phyloP scores from a whole-genome alignment of 345 rosid genomes.

The Eucalyptus globulus region DNA sequence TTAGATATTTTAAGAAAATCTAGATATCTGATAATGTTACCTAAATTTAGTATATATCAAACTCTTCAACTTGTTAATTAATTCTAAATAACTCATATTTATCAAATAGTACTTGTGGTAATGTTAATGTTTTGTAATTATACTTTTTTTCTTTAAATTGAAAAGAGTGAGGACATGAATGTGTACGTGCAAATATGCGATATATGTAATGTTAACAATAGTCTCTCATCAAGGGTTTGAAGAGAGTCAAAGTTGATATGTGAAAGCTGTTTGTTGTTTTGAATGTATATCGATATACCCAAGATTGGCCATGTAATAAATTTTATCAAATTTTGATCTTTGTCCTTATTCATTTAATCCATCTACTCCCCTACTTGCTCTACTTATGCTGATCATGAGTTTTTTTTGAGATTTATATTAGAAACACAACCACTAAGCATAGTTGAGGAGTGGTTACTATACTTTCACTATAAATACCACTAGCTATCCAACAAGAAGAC shows the following conservation, averaged over 20 bases:
- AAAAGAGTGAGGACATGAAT: background rate
- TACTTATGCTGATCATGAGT: too few species aligned
- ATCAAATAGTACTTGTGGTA: background rate
- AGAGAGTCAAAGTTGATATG: fast-evolving
- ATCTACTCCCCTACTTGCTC: background rate
- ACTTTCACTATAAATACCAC: too few species aligned
- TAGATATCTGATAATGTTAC: fast-evolving
- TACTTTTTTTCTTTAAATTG: too few species aligned
- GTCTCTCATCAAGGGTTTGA: too few species aligned
- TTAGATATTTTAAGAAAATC: background rate
- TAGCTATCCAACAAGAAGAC: too few species aligned
- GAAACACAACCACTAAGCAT: too few species aligned
- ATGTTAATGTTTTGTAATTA: too few species aligned
- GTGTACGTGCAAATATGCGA: fast-evolving
- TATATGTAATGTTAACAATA: too few species aligned
- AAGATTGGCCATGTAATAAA: too few species aligned
- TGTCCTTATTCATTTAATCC: background rate
- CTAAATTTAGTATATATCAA: fast-evolving
- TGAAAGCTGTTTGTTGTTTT: fast-evolving
- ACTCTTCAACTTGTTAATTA: background rate
- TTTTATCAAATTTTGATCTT: too few species aligned
- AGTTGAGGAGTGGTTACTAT: fast-evolving
- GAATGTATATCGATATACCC: too few species aligned
- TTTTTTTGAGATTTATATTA: too few species aligned
- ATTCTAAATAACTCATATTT: background rate